Base-by-base conservation (phyloP, 352 stramenopile species). In the Phytopythium mirpurense region DNA sequence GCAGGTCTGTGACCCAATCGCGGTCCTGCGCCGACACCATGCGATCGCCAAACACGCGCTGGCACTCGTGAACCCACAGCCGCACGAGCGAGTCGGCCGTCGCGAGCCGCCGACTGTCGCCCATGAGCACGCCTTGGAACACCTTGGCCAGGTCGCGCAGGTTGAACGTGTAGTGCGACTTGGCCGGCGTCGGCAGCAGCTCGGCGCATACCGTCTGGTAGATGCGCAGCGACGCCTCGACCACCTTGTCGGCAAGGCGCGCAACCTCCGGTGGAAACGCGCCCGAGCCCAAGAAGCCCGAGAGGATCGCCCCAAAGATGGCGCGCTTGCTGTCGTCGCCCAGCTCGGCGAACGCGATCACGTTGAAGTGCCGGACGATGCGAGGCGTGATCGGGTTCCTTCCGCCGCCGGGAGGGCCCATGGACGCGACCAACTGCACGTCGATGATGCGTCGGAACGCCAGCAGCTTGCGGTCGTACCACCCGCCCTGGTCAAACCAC, bases 391-490 rank as follows among this genome's bases (percentile, higher is more conserved):
- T 92, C 11, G 83, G 69, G 34, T 93, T 93, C 9, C 84, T 67
- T 3, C 84, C 84, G 9, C 84, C 84, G 23, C 84, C 84, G 1
- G 84, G 84, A 6, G 84, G 84, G 0, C 84, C 84, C 84, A 95
- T 92, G 14, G 84, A 88, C 47, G 73, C 85, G 10, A 95, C 74
- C 45, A 91, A 90, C 12, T 89, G 70, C 12, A 93, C 67, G 59
- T 98, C 94, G 49, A 98, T 93, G 53, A 98, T 93, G 9, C 77
- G 88, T 9, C 89, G 70, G 60, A 97, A 98, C 5, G 72, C 72
- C 5, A 98, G 68, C 12, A 97, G 70, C 56, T 98, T 98, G 12
- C 87, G 78, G 57, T 98, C 94, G 61, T 98, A 98, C 94, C 94
- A 98, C 4, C 93, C 94, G 41, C 76, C 88, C 62, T 98, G 91